Percentiles rank a stretch among this genome's conserved stretches.
phyloP scores from a whole-genome alignment of 176 grass and related monocot species.

The Juncus inflexus region DNA sequence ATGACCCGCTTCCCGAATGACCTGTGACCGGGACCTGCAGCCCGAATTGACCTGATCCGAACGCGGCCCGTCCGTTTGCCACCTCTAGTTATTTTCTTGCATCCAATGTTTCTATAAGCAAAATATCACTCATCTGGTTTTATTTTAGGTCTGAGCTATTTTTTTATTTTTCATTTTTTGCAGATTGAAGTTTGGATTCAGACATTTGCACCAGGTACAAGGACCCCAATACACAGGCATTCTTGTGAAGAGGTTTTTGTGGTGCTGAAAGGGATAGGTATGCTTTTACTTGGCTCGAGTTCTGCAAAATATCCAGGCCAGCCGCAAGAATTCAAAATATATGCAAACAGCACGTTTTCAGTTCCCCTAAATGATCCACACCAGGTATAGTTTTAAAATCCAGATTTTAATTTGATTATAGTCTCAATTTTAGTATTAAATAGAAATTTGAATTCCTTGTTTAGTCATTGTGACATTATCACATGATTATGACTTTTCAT shows the following conservation, averaged over 20 bases:
- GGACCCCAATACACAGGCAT: slow-evolving; percentile 79
- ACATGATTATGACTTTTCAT: not conserved
- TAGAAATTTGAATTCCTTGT: not conserved
- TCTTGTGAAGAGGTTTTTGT: slow-evolving; percentile 84
- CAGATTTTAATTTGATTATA: not conserved
- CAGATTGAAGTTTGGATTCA: slow-evolving; percentile 94
- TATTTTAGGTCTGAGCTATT: too few relatives aligned
- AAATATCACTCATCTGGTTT: too few relatives aligned
- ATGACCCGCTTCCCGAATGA: too few relatives aligned
- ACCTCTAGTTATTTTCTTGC: not conserved
- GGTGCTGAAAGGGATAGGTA: slow-evolving; percentile 77
- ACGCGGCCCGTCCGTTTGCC: too few relatives aligned
- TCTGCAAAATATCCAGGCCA: slow-evolving; percentile 57
- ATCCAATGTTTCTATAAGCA: not conserved
- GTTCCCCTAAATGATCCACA: slow-evolving; percentile 85
- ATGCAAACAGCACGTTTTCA: slow-evolving; percentile 72
- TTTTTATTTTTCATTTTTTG: slow-evolving; percentile 9
- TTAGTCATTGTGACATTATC: not conserved
- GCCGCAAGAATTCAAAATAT: slow-evolving; percentile 52
- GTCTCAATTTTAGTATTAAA: not conserved
- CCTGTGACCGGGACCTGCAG: too few relatives aligned
- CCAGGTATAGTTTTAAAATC: slow-evolving; percentile 40
- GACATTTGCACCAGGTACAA: slow-evolving; percentile 59
- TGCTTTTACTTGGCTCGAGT: slow-evolving; percentile 58
- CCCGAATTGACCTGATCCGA: too few relatives aligned